Base-by-base conservation (phyloP, 2,329 filamentous ascomycete genomes). In the Chalaropsis thielavioides region DNA sequence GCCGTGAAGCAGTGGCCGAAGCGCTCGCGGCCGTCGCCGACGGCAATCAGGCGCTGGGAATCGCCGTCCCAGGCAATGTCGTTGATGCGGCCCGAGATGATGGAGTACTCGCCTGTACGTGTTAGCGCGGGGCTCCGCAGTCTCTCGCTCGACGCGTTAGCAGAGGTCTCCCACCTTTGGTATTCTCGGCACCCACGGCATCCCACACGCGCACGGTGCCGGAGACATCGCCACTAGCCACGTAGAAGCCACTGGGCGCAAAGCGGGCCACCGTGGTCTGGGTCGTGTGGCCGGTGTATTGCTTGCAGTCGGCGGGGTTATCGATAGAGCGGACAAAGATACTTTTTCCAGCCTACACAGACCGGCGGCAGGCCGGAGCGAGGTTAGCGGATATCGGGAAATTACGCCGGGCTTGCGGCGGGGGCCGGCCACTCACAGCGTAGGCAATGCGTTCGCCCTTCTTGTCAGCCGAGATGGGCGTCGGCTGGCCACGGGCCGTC, bases 51-150 rank as follows among this genome's bases (percentile, higher is more conserved):
- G 61, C 94, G 87, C 78, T 96, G 92, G 68, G 89, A 95, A 76
- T 99, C 94, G 66, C 92, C 92, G 72, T 97, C 94, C 92, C 94
- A 99, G 0, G 91, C 92, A 69, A 99, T 84, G 74, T 99, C 94
- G 73, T 96, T 95, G 76, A 99, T 92, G 64, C 90, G 87, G 13
- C 94, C 94, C 41, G 89, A 91, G 72, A 97, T 92, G 76, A 97
- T 96, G 72, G 85, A 83, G 76, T 96, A 97, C 75, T 97, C 92
- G 69, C 92, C 81, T 81, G 68, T 43, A 22, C 24, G 11, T 54
- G 35, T 38, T 67, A 56, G 63, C 51, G 11, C 35, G 7, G 56
- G 24, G 17, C 6, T 17, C 15, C n/a, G 15, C 24, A 59, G 63
- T 22, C 35, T 40, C 10, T 38, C 22, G 1, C 8, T 5, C 22